phyloP scores from a whole-genome alignment of 1,139 yeast genomes.

The Sugiyamaella paludigena region DNA sequence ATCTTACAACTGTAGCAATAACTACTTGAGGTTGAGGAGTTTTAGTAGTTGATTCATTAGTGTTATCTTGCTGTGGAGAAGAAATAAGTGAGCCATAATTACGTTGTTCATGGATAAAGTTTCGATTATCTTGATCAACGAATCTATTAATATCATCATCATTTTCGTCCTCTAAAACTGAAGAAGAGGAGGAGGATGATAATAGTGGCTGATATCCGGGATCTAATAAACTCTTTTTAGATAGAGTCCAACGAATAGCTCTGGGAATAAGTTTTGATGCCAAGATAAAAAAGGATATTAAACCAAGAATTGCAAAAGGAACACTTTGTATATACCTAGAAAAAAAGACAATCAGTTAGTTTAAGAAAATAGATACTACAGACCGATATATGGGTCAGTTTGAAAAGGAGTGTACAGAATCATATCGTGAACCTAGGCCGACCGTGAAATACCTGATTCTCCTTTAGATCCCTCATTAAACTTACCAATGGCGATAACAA shows the following conservation, averaged over 20 bases:
- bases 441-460: too few species aligned
- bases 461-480: not conserved
- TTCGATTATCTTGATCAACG: slow-evolving; percentile 19
- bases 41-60: slow-evolving; percentile 11
- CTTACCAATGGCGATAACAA: slow-evolving; percentile 33
- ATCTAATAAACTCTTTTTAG: slow-evolving; percentile 16
- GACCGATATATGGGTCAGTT: too few species aligned
- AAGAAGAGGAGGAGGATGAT: slow-evolving; percentile 10
- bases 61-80: slow-evolving; percentile 5
- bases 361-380: not conserved
- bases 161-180: slow-evolving; percentile 13
- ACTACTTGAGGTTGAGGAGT: slow-evolving; percentile 20
- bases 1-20: slow-evolving; percentile 31
- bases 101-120: slow-evolving; percentile 19
- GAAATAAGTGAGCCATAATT: slow-evolving; percentile 23
- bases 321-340: slow-evolving; percentile 29
- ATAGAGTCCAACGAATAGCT: slow-evolving; percentile 9
- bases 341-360: not conserved
- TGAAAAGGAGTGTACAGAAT: too few species aligned
- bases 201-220: slow-evolving; percentile 29
- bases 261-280: slow-evolving; percentile 23
- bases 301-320: slow-evolving; percentile 23
- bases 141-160: slow-evolving; percentile 16
- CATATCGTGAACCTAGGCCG: not conserved
- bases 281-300: slow-evolving; percentile 22